These are phyloP conservation scores for Zoysia japonica DNA, from an alignment of 176 grass and related monocot species.

Conservation along the genomic window DNA sequence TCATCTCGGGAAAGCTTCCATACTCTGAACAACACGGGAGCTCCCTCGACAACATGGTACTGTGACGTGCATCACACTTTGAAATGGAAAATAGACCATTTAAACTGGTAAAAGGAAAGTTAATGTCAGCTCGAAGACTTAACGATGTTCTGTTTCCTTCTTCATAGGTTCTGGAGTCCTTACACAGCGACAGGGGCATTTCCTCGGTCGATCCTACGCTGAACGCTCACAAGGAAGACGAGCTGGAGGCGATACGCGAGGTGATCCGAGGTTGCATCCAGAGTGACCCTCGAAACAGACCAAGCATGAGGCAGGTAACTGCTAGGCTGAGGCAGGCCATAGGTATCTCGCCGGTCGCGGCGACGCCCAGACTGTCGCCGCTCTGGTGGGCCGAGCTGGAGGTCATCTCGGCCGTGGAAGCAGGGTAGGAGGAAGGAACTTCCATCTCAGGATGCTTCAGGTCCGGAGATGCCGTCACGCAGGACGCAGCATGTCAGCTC, in stretches of 20 bases:
- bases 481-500: background rate
- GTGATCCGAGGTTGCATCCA: conserved; percentile 63
- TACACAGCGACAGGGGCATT: conserved; percentile 30
- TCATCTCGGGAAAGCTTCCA: conserved; percentile 73
- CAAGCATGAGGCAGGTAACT: conserved; percentile 59
- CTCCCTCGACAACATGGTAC: conserved; percentile 58
- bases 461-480: background rate
- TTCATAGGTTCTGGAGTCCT: conserved; percentile 57
- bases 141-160: background rate
- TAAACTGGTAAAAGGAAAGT: background rate
- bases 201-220: conserved; percentile 53
- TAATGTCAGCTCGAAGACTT: background rate
- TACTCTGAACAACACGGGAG: conserved; percentile 31
- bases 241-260: conserved; percentile 54
- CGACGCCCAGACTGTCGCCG: conserved; percentile 67
- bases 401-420: conserved; percentile 67
- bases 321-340: conserved; percentile 45
- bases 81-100: background rate
- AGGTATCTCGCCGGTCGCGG: conserved; percentile 68
- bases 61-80: background rate
- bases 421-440: conserved; percentile 34
- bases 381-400: conserved; percentile 96
- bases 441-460: background rate
- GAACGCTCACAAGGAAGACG: conserved; percentile 48
- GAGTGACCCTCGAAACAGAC: conserved; percentile 57